Base-by-base conservation (phyloP, 768 basidiomycete species). In the Lactifluus volemus region DNA sequence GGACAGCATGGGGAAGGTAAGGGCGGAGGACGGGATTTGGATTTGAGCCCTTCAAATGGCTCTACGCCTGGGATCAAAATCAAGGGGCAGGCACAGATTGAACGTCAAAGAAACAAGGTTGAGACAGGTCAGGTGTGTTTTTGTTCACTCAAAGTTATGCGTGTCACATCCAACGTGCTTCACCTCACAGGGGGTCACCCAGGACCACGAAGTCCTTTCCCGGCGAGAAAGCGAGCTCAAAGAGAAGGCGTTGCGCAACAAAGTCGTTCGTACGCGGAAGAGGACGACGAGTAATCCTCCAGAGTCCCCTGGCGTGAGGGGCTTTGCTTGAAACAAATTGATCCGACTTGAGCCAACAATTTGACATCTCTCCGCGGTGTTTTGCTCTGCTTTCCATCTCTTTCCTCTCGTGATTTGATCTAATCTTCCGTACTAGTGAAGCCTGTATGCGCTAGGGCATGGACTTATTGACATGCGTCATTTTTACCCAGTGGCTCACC, bases 181-280 rank as follows among this genome's bases (percentile, higher is more conserved):
- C 17, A 58, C n/a, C 34, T 42, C 47, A 32, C 30, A 56, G 59
- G 70, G 67, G 64, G 60, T 61, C 59, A 47, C 63, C 66, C 66
- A 7, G 53, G 47, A 53, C 10, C 30, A 36, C 5, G 66, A 58
- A 15, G 88, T 88, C 39, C 74, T 92, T 49, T 82, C 83, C 67
- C 81, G 76, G 65, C 73, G 86, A 59, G 90, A 92, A 69, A 90
- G 81, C 64, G 90, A 92, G 68, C 69, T 92, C 61, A 92, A 90
- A 70, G 90, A 92, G 67, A 82, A 76, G 69, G 88, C 89, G 14
- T 71, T 92, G 69, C 80, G 90, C 68, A 91, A 92, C 68, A 92
- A 92, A 70, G 90, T 92, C 49, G 78, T 84, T 55, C 78, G 85
- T 69, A 87, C 85, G 34, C 77, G 88, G 65, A 89, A 86, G 70